Percentiles rank a stretch among this genome's conserved stretches.
Evolutionary conservation across 2,329 filamentous ascomycete genomes (phyloP).

Genomic region (Mollisiaceae sp.): DNA sequence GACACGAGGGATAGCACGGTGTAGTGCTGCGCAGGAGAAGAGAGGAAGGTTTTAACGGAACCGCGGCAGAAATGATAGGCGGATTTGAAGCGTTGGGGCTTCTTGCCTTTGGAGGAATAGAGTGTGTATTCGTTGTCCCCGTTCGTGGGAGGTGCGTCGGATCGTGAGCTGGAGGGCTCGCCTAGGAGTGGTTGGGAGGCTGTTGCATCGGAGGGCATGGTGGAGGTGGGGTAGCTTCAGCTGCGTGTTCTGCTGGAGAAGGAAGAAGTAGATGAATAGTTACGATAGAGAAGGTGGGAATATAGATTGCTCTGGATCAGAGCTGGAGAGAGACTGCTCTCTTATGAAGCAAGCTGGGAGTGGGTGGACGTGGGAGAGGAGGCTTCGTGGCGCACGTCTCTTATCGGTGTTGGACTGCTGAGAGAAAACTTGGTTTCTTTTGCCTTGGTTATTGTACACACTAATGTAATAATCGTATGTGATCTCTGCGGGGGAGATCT

Average conservation of each 20-base stretch:
- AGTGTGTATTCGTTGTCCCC: not conserved
- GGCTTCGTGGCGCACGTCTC: constrained; percentile 27
- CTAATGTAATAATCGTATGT: not conserved
- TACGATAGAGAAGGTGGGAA: not conserved
- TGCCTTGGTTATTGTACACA: constrained; percentile 1
- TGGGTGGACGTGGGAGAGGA: constrained; percentile 9
- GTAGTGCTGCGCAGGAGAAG: constrained; percentile 55
- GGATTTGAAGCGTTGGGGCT: constrained; percentile 9
- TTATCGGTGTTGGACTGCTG: constrained; percentile 21
- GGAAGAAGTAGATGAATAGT: not conserved
- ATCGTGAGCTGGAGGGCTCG: constrained; percentile 3
- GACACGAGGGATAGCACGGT: constrained; percentile 53
- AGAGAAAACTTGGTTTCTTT: constrained; percentile 12
- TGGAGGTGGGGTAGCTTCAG: constrained; percentile 6
- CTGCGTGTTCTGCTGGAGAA: not conserved
- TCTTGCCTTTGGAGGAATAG: constrained; percentile 10
- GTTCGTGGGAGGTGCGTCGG: constrained; percentile 4
- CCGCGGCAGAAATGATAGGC: constrained; percentile 26
- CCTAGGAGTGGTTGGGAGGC: constrained; percentile 31
- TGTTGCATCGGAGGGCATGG: constrained; percentile 24
- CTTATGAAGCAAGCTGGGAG: not conserved
- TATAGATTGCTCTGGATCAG: not conserved
- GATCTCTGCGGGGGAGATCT: not conserved
- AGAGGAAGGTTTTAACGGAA: constrained; percentile 41
- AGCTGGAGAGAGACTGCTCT: constrained; percentile 2